Percentiles rank a stretch among this genome's conserved stretches.
Evolutionary conservation across 805 yeast species (phyloP).

Genomic region (Candida ortonii): DNA sequence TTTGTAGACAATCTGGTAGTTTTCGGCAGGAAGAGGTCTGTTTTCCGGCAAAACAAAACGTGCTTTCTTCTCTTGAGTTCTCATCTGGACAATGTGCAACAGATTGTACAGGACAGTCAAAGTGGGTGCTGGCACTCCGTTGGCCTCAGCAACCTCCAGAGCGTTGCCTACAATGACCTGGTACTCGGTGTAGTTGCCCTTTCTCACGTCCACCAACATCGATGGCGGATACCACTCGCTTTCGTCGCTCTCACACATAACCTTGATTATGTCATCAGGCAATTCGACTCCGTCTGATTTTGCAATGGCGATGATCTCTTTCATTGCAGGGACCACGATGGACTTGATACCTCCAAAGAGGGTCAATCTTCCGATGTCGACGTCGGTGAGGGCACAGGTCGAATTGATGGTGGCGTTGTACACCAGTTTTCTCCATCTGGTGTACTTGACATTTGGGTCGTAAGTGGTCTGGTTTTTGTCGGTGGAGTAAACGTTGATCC

Average conservation of each 20-base stretch:
- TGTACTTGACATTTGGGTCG: conserved; percentile 37
- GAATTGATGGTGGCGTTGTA: conserved; percentile 49
- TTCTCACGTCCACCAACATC: conserved; percentile 45
- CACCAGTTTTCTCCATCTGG: conserved; percentile 46
- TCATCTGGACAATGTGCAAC: conserved; percentile 31
- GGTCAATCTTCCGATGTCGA: conserved; percentile 44
- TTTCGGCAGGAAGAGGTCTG: conserved; percentile 29
- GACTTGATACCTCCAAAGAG: conserved; percentile 42
- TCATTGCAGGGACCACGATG: conserved; percentile 58
- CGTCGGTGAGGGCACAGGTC: conserved; percentile 40
- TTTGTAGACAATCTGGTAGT: conserved; percentile 16
- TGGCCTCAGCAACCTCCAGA: conserved; percentile 29
- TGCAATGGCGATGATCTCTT: conserved; percentile 63
- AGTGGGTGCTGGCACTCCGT: conserved; percentile 32
- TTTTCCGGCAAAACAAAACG: conserved; percentile 30
- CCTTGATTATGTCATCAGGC: conserved; percentile 44
- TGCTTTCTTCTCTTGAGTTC: conserved; percentile 31
- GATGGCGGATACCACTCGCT: conserved; percentile 44
- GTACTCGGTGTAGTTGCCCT: conserved; percentile 41
- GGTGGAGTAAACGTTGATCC: conserved; percentile 34
- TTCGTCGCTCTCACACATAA: conserved; percentile 53
- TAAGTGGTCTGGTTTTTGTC: conserved; percentile 28
- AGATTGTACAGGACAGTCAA: conserved; percentile 27
- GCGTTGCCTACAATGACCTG: conserved; percentile 44
- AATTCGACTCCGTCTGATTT: conserved; percentile 60